Percentiles rank a stretch among this genome's conserved stretches.
phyloP scores from a whole-genome alignment of 2,329 filamentous ascomycete genomes.

The Sphaerulina musiva region DNA sequence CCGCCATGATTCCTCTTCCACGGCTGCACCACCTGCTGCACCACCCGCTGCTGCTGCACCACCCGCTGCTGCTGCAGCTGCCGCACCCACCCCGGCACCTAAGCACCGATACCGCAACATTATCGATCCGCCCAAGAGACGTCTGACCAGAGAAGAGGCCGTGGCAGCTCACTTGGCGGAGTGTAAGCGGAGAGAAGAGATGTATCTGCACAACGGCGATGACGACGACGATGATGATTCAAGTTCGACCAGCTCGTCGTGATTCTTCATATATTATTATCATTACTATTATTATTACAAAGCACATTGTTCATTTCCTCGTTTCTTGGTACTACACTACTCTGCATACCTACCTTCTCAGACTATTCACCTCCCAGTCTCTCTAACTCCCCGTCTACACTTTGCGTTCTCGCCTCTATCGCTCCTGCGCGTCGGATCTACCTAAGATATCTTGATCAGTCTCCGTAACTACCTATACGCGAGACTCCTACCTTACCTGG shows the following conservation, averaged over 20 bases:
- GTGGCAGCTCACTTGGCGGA: conserved; percentile 5
- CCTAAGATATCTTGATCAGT: no score
- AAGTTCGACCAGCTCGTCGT: not conserved
- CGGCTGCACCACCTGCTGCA: not conserved
- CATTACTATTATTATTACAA: not conserved
- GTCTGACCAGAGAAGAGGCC: not conserved
- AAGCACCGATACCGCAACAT: not conserved
- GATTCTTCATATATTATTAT: not conserved
- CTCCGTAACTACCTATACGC: no score
- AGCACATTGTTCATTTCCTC: no score
- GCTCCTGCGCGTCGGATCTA: no score
- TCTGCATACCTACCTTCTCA: no score
- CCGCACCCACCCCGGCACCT: not conserved
- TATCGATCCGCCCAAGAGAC: not conserved
- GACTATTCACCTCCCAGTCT: no score
- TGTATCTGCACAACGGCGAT: not conserved
- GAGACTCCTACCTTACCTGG: no score
- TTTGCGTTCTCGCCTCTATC: no score
- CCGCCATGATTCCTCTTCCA: not conserved
- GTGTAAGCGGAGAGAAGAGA: conserved; percentile 4
- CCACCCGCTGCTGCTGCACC: not conserved
- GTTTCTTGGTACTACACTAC: no score
- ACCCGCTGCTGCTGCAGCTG: not conserved
- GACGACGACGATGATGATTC: conserved; percentile 3
- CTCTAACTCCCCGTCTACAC: no score